phyloP scores from a whole-genome alignment of 257 asterid genomes.

The Parsonsia alboflavescens region DNA sequence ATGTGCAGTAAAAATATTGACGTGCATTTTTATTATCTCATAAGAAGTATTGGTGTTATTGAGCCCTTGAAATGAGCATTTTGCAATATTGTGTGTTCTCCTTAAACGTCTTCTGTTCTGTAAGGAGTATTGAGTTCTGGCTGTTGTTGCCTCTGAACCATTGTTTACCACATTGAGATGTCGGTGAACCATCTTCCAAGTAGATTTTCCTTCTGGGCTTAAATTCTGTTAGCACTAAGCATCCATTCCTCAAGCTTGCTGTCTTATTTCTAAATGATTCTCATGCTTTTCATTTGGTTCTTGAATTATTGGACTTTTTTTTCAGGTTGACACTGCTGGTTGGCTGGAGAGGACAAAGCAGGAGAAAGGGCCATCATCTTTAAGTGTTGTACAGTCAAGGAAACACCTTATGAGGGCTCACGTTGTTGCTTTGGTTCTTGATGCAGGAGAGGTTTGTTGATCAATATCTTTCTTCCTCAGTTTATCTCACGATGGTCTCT shows the following conservation, averaged over 20 bases:
- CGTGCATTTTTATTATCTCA: not conserved
- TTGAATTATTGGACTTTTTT: slow-evolving; percentile 13
- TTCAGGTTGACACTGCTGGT: slow-evolving; percentile 96
- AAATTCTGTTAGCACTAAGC: not conserved
- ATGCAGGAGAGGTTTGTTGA: slow-evolving; percentile 81
- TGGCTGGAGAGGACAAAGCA: slow-evolving; percentile 95
- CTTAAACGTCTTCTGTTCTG: not conserved
- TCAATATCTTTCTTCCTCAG: not conserved
- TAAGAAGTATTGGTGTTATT: not conserved
- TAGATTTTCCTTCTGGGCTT: no score
- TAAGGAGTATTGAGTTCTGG: not conserved
- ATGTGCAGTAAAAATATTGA: not conserved
- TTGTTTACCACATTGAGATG: no score
- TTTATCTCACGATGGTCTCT: not conserved
- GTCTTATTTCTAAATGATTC: not conserved
- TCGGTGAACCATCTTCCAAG: no score
- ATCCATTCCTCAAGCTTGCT: not conserved
- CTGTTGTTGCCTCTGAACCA: no score
- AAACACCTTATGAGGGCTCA: slow-evolving; percentile 99
- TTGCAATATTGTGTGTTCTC: not conserved
- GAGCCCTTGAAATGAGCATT: not conserved
- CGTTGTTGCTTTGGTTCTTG: slow-evolving; percentile 86
- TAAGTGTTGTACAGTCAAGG: slow-evolving; percentile 92
- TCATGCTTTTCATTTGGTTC: not conserved
- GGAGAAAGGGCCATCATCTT: slow-evolving; percentile 87